These are phyloP conservation scores for Aegle marmelos DNA, from an alignment of 345 rosid species.

Conservation along the genomic window DNA sequence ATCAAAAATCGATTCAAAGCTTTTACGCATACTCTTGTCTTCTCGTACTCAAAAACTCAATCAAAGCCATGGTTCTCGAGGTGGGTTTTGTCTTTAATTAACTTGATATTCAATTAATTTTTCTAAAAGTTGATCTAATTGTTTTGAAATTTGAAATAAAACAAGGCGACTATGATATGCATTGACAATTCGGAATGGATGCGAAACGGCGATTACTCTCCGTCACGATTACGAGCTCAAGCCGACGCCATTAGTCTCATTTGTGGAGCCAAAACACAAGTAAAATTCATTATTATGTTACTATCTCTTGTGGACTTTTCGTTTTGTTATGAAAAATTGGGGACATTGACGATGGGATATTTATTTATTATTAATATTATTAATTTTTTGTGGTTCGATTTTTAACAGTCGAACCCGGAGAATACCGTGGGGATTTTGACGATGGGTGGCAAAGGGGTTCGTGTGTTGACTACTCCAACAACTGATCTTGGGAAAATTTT, in stretches of 20 bases:
- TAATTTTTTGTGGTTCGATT: neutral
- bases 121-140: neutral
- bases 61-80: constrained; percentile 66
- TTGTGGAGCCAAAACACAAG: constrained; percentile 81
- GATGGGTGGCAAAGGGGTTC: constrained; percentile 84
- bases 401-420: constrained; percentile 73
- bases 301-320: neutral
- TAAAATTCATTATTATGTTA: constrained; percentile 7
- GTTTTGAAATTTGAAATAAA: neutral
- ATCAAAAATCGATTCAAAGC: neutral
- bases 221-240: constrained; percentile 68
- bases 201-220: constrained; percentile 83
- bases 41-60: neutral
- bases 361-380: neutral
- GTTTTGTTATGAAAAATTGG: constrained; percentile 6
- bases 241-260: constrained; percentile 77
- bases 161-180: constrained; percentile 82
- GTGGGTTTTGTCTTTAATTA: constrained; percentile 22
- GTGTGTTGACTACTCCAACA: constrained; percentile 75
- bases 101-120: too few species aligned
- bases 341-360: too few species aligned
- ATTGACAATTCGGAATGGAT: constrained; percentile 88
- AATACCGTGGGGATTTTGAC: constrained; percentile 77
- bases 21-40: neutral
- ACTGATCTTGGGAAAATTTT: constrained; percentile 73